These are phyloP conservation scores for Entomortierella lignicola DNA, from an alignment of 192 early-diverging fungal species.

Conservation along the genomic window DNA sequence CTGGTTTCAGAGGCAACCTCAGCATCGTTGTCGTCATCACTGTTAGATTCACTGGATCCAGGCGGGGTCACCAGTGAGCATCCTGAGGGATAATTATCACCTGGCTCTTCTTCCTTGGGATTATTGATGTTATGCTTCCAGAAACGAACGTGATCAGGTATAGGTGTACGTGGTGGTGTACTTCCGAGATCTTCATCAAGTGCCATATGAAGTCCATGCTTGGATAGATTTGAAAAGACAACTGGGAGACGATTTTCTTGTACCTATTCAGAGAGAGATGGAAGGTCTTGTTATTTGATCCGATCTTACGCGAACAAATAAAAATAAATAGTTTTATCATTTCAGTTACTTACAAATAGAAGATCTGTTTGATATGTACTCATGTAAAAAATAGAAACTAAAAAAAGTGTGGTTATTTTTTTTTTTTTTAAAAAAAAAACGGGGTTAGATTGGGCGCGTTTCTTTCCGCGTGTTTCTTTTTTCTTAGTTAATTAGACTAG, in stretches of 20 bases:
- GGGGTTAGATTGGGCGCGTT: neutral
- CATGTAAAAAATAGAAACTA: conserved; percentile 79
- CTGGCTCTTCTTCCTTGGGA: neutral
- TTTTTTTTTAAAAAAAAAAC: neutral
- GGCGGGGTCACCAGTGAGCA: conserved; percentile 30
- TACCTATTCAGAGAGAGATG: conserved; percentile 47
- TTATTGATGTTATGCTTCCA: conserved; percentile 9
- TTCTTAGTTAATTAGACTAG: too few species aligned
- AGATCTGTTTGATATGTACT: conserved; percentile 81
- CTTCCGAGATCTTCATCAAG: conserved; percentile 16
- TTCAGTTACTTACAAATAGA: conserved; percentile 65
- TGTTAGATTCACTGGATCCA: conserved; percentile 21
- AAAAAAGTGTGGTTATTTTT: too few species aligned
- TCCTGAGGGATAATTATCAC: neutral
- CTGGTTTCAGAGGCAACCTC: neutral
- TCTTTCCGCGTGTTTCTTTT: too few species aligned
- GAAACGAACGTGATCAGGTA: conserved; percentile 27
- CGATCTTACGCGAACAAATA: neutral
- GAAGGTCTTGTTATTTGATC: neutral
- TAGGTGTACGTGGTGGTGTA: conserved; percentile 50
- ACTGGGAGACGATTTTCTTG: conserved; percentile 69
- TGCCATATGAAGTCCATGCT: conserved; percentile 53
- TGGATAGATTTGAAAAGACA: conserved; percentile 63
- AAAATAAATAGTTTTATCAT: neutral
- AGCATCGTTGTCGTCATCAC: conserved; percentile 18